Evolutionary conservation across 2,329 filamentous ascomycete species (phyloP), one percentile per base, ranked within the genome.

Genomic region (Fusarium globosum): DNA sequence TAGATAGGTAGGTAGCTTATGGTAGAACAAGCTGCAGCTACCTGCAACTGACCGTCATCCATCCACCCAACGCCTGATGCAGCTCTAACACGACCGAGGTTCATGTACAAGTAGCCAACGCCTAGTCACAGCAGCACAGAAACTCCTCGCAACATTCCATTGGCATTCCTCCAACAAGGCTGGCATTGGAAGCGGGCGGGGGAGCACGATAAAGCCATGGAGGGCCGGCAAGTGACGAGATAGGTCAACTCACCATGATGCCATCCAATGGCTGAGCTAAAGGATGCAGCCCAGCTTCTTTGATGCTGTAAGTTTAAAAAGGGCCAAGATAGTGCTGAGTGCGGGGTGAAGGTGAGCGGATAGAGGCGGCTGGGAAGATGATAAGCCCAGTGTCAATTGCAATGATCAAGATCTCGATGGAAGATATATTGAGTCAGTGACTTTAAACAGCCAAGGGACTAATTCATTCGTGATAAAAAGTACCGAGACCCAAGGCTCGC

Each of bases 21-120:
- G 65, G 30, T 64, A 66, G 49, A 38, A 51, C 45, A 52, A 68
- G 62, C 65, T 68, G 46, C 63, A 68, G 38, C 59, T 55, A 33
- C 56, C 60, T 73, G 52, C 48, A 73, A 41, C 53, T 71, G 56
- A 65, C 69, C 76, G 72, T 74, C 76, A 77, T 71, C 45, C 59
- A 72, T 18, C 51, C 35, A 53, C 23, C 62, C 55, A 62, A 66
- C 43, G 30, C 59, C 59, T 67, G 57, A 68, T 71, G 30, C 66
- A 69, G 63, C 53, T 71, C 63, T 62, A 57, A 56, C 61, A 68
- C 21, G 30, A n/a, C 36, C 53, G 13, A 66, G 49, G 73, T 78
- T 59, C 63, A 30, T 63, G 53, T 78, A 78, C 76, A 75, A 57
- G 26, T 12, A 36, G 9, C 7, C 45, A 35, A 56, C 43, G 43